Evolutionary conservation across 1,284 basidiomycete species (phyloP), one percentile per base, ranked within the genome.

Genomic region (Cystobasidium pallidum): DNA sequence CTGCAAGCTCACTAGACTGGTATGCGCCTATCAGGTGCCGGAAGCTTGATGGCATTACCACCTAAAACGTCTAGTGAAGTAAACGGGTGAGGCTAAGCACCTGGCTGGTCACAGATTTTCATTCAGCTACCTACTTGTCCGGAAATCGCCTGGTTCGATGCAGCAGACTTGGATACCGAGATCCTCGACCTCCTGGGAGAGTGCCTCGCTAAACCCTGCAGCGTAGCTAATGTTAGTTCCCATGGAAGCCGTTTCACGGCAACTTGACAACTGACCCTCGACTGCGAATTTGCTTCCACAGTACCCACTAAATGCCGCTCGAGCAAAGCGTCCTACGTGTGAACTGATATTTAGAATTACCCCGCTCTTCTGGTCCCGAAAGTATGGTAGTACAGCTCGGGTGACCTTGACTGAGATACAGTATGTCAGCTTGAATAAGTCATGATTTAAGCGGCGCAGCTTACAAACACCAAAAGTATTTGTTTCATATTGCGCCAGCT

Each of bases 261-360:
- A 11, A 26, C 28, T 21, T 13, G 3, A 51, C 15, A 3, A 43
- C 66, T 21, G 13, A 67, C 66, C 66, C 47, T 67, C 66, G 8
- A 67, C 47, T 17, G 66, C 66, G 32, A 67, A 67, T 30, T 67
- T 67, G 66, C 66, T 67, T 21, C 49, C 54, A 24, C 66, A 57
- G 32, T 67, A 67, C 1, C 21, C 41, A 19, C 52, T 51, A 28
- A 67, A 55, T 3, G 47, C 66, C 17, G 66, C 49, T 21, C 66
- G 17, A 15, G 52, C 30, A 30, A 57, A 67, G 24, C 66, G 52
- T 8, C 66, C 66, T 36, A 41, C 34, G 24, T 67, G 66, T 19
- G 66, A 67, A 49, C 66, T 36, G 52, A 67, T 67, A 26, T 67
- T 67, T 19, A 67, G 52, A 17, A 55, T 24, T 2, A 47, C 43